These are phyloP conservation scores for Entrophospora sp. DNA, from an alignment of 192 early-diverging fungal species.

Conservation along the genomic window DNA sequence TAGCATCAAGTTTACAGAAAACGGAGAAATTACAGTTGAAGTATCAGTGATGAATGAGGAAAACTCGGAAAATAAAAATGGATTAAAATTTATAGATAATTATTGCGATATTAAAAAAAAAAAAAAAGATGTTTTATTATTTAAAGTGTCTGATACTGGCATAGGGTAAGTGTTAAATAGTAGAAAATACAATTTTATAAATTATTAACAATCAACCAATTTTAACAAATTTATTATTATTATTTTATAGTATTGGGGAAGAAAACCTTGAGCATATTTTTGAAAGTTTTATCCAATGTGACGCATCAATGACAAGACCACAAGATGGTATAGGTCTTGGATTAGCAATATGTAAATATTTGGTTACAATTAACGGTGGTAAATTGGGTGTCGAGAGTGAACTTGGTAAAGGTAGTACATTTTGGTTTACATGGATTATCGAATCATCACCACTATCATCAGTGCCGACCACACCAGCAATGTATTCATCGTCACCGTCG, in stretches of 20 bases:
- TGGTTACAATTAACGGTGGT: slow-evolving; percentile 68
- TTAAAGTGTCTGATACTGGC: slow-evolving; percentile 62
- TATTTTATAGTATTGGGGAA: slow-evolving; percentile 36
- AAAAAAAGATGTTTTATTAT: slow-evolving; percentile 31
- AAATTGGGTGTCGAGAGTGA: slow-evolving; percentile 55
- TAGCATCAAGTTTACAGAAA: slow-evolving; percentile 41
- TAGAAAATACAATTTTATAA: not conserved
- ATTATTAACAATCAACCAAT: not conserved
- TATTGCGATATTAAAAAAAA: too few relatives aligned
- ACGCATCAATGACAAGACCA: slow-evolving; percentile 56
- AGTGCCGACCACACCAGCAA: slow-evolving; percentile 4
- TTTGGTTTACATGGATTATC: slow-evolving; percentile 50
- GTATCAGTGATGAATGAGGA: slow-evolving; percentile 8
- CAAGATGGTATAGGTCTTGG: slow-evolving; percentile 74
- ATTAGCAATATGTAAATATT: slow-evolving; percentile 62
- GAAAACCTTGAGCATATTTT: slow-evolving; percentile 57
- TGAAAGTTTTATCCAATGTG: slow-evolving; percentile 62
- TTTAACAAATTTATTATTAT: not conserved
- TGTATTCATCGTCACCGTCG: slow-evolving; percentile 24
- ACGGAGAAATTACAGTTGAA: slow-evolving; percentile 20
- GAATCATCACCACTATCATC: not conserved
- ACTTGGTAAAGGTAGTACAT: slow-evolving; percentile 52
- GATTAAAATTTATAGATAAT: too few relatives aligned
- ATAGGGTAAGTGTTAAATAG: slow-evolving; percentile 34
- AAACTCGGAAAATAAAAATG: not conserved